Percentiles rank a stretch among this genome's conserved stretches.
These are phyloP conservation scores for Pichia cabralensis DNA, from an alignment of 805 yeast genomes.

Conservation along the genomic window DNA sequence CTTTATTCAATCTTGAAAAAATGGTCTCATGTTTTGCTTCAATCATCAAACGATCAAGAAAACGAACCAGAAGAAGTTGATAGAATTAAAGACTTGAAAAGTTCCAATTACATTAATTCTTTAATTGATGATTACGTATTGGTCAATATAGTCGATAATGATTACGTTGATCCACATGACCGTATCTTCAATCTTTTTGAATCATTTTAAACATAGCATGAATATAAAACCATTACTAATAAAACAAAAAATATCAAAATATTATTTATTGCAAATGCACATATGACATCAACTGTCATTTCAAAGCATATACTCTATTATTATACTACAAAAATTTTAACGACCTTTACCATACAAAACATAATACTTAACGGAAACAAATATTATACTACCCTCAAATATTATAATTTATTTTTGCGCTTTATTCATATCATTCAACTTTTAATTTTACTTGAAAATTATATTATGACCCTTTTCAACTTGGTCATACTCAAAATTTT, in stretches of 20 bases:
- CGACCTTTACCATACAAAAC: too few species aligned
- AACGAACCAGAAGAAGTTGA: constrained; percentile 15
- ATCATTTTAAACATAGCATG: constrained; percentile 25
- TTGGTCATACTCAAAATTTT: too few species aligned
- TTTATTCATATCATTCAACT: too few species aligned
- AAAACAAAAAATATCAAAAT: not conserved
- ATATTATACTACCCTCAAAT: too few species aligned
- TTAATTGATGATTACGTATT: constrained; percentile 56
- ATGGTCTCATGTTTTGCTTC: constrained; percentile 38
- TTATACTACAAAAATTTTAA: too few species aligned
- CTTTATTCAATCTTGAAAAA: constrained; percentile 74
- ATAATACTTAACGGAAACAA: too few species aligned
- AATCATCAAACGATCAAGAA: constrained; percentile 25
- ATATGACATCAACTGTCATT: constrained; percentile 14
- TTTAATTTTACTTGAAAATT: too few species aligned
- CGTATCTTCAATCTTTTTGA: constrained; percentile 46
- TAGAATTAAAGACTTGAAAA: constrained; percentile 8
- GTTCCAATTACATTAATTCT: constrained; percentile 33
- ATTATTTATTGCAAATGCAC: not conserved
- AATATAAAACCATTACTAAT: not conserved
- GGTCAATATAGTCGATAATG: constrained; percentile 86
- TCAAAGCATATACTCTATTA: too few species aligned
- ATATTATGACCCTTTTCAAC: too few species aligned
- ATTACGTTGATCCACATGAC: constrained; percentile 43
- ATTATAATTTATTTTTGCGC: too few species aligned